These are phyloP conservation scores for Trypanosoma congolense DNA, from an alignment of 208 protist genomes.

Conservation along the genomic window DNA sequence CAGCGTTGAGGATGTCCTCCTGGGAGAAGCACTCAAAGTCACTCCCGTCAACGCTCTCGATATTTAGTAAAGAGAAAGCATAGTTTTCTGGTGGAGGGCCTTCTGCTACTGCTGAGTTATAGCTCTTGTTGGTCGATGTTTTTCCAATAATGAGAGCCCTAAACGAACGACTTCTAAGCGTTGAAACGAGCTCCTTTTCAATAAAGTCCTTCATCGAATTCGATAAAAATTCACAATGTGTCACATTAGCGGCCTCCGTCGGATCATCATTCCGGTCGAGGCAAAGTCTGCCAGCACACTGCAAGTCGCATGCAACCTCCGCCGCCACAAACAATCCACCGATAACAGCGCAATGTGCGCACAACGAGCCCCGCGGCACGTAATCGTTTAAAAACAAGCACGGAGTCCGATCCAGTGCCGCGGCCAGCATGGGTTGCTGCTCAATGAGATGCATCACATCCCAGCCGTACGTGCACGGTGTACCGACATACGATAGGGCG, in stretches of 20 bases:
- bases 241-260: too few species aligned
- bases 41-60: constrained; percentile 34
- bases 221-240: too few species aligned
- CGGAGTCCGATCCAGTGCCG: constrained; percentile 36
- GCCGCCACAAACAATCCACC: constrained; percentile 49
- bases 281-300: constrained; percentile 31
- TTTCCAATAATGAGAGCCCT: constrained; percentile 42
- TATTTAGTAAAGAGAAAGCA: constrained; percentile 43
- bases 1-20: constrained; percentile 44
- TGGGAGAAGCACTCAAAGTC: constrained; percentile 48
- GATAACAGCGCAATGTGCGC: constrained; percentile 41
- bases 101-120: constrained; percentile 7
- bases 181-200: constrained; percentile 19
- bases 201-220: constrained; percentile 44
- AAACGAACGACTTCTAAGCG: constrained; percentile 38
- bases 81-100: constrained; percentile 24
- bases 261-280: constrained; percentile 3
- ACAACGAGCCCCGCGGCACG: constrained; percentile 29
- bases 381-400: constrained; percentile 64
- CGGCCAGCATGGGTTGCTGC: constrained; percentile 21
- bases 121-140: constrained; percentile 8
- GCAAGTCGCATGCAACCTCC: constrained; percentile 46
- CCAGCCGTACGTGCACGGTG: constrained; percentile 31
- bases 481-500: constrained; percentile 30
- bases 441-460: constrained; percentile 39